These are phyloP conservation scores for Ogataea kodamae DNA, from an alignment of 805 yeast species.

Conservation along the genomic window DNA sequence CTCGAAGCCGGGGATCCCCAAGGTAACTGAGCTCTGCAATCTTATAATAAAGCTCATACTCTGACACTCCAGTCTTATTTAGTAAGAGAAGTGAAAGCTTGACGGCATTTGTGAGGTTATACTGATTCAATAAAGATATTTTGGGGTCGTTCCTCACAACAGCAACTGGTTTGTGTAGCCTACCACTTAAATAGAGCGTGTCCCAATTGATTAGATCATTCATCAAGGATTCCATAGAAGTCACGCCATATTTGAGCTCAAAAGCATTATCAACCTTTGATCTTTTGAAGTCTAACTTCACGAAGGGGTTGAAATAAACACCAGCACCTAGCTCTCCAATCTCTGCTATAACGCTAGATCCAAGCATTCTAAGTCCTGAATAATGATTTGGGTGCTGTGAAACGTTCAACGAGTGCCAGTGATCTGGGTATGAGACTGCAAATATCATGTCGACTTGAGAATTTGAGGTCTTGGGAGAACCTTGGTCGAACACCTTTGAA, in stretches of 20 bases:
- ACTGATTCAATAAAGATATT: conserved; percentile 65
- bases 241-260: conserved; percentile 80
- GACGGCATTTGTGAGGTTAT: conserved; percentile 74
- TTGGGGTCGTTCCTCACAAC: conserved; percentile 62
- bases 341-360: conserved; percentile 52
- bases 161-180: conserved; percentile 91
- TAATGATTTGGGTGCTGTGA: conserved; percentile 71
- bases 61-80: conserved; percentile 33
- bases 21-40: conserved; percentile 79
- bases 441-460: conserved; percentile 86
- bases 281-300: conserved; percentile 43
- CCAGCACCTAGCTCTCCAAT: conserved; percentile 81
- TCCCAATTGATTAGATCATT: conserved; percentile 82
- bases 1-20: conserved; percentile 84
- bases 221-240: conserved; percentile 56
- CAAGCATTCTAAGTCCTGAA: conserved; percentile 60
- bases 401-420: conserved; percentile 76
- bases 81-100: conserved; percentile 60
- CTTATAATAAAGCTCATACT: conserved; percentile 60
- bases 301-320: conserved; percentile 90
- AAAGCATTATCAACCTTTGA: conserved; percentile 32
- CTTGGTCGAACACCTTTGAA: conserved; percentile 86
- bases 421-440: conserved; percentile 69
- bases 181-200: conserved; percentile 82
- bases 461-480: conserved; percentile 34